Evolutionary conservation across 176 grass and related monocot species (phyloP), one percentile per base, ranked within the genome.

Genomic region (Thalia dealbata): DNA sequence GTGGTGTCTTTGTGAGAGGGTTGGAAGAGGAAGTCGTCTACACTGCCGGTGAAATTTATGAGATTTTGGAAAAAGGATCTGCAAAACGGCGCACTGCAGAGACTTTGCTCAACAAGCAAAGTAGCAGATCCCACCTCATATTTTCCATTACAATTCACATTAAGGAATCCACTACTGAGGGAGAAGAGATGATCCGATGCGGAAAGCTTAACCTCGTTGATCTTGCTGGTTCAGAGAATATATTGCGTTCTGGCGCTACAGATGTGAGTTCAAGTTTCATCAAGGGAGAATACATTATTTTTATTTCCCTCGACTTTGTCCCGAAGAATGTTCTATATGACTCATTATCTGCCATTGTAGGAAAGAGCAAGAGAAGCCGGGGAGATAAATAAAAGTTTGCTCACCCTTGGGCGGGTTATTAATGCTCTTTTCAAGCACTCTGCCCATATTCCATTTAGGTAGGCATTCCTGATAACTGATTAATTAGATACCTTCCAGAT

Each of bases 121-220:
- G 95, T 19, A 99, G 95, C 82, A 84, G 95, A 76, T 92, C 89
- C 61, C 95, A 99, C 71, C 91, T 90, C 29, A 99, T 99, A 76
- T 93, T 99, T 74, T 92, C 89, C 64, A 91, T 99, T 79, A 99
- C 95, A 78, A 99, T 99, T 82, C 95, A 99, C 82, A 93, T 99
- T 45, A 99, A 99, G 76, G 90, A 99, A 83, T 56, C 82, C 64
- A 99, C 95, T 71, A 83, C 87, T 79, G 90, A 99, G 63, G 83
- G 95, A 10, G 95, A 99, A 78, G 95, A 99, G 73, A 93, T 99
- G 90, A 99, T 99, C 80, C 93, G 93, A 78, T 92, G 89, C 58
- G 95, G 95, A 76, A 99, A 99, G 81, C 90, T 99, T 84, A 99
- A 99, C 88, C 90, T 99, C 78, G 95, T 99, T 0, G 95, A 99